Percentiles rank a stretch among this genome's conserved stretches.
Conservation (phyloP, 108 stramenopile genomes). For the Nitzschia palea region DNA sequence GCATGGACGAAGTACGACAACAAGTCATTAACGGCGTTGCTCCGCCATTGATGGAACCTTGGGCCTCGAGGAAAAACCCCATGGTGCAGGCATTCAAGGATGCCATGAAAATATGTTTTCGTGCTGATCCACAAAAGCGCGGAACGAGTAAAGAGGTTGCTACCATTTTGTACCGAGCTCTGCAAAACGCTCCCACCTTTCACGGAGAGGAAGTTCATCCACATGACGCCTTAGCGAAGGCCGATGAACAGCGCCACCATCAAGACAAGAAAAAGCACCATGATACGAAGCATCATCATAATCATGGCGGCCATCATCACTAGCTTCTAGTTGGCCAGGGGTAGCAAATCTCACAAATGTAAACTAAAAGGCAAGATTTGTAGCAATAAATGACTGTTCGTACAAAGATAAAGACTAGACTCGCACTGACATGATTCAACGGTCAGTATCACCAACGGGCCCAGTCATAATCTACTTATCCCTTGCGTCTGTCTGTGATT, state of each 20-base stretch:
- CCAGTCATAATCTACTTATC: no score
- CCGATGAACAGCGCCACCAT: no score
- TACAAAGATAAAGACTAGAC: no score
- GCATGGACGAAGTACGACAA: slow-evolving; percentile 57
- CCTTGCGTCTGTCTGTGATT: slow-evolving; percentile 8
- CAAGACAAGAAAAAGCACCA: not conserved
- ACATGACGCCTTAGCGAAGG: no score
- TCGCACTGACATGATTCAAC: no score
- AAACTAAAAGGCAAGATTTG: no score
- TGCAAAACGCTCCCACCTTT: not conserved
- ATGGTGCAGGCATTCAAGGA: slow-evolving; percentile 52
- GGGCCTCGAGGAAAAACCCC: slow-evolving; percentile 45
- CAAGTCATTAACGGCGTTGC: slow-evolving; percentile 56
- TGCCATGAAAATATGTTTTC: slow-evolving; percentile 74
- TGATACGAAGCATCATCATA: not conserved
- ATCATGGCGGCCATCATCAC: no score
- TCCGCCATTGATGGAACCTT: slow-evolving; percentile 50
- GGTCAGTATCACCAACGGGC: no score
- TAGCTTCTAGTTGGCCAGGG: no score
- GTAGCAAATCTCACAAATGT: no score
- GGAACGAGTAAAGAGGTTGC: slow-evolving; percentile 71
- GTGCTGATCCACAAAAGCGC: slow-evolving; percentile 57
- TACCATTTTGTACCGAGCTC: slow-evolving; percentile 27
- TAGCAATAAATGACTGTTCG: no score
- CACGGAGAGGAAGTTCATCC: not conserved